phyloP scores from a whole-genome alignment of 495 filamentous ascomycete species.

The Lophiotrema nucula region DNA sequence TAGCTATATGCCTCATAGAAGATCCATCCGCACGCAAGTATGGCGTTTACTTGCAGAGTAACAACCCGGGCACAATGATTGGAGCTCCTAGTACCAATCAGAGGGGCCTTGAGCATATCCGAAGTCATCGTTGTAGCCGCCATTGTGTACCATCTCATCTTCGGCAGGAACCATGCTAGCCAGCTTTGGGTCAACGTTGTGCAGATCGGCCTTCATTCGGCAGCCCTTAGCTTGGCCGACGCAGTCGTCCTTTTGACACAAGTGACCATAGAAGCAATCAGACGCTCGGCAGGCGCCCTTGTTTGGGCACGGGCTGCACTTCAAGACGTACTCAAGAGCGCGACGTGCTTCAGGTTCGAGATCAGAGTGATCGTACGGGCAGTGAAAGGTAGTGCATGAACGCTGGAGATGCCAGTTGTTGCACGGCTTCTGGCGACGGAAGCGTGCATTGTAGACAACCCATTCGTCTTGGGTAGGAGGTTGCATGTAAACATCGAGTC shows the following conservation, averaged over 20 bases:
- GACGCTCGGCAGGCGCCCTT: conserved; percentile 28
- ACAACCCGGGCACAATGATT: too few species aligned
- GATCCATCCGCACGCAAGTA: too few species aligned
- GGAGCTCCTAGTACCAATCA: too few species aligned
- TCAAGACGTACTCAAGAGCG: conserved; percentile 28
- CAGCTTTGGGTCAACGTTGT: conserved; percentile 16
- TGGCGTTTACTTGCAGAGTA: too few species aligned
- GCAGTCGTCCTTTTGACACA: conserved; percentile 36
- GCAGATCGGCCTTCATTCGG: conserved; percentile 13
- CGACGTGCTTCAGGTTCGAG: conserved; percentile 23
- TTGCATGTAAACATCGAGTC: conserved; percentile 32
- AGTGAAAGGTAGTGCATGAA: conserved; percentile 25
- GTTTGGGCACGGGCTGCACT: conserved; percentile 26
- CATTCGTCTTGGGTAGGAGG: conserved; percentile 19
- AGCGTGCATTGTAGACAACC: conserved; percentile 25
- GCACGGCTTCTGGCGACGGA: conserved; percentile 33
- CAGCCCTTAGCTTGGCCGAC: conserved; percentile 17
- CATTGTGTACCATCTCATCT: background rate
- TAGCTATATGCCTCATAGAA: too few species aligned
- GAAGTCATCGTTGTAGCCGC: too few species aligned
- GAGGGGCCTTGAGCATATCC: too few species aligned
- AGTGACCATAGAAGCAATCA: conserved; percentile 32
- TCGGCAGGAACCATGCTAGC: conserved; percentile 12
- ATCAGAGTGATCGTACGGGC: conserved; percentile 32
- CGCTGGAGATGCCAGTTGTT: conserved; percentile 33